A percentile compares a stretch with the other conserved stretches of the same genome.
Conservation (phyloP, 1,139 yeast species). For the Geotrichum carabidarum region DNA sequence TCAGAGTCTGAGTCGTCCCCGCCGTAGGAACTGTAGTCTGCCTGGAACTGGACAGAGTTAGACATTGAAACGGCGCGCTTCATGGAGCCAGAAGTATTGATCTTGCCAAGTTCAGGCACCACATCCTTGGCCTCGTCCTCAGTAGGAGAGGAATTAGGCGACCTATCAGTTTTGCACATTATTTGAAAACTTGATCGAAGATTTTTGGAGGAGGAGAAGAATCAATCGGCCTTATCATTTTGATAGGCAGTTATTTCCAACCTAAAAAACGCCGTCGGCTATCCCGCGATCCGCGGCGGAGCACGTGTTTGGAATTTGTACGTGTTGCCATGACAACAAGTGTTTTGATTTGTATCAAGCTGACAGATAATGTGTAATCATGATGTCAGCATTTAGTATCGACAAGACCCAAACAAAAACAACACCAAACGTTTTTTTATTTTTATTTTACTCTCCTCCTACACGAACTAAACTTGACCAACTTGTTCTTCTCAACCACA, state of each 20-base stretch:
- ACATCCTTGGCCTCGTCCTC: constrained; percentile 7
- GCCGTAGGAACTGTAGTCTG: constrained; percentile 4
- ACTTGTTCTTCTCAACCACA: too few species aligned
- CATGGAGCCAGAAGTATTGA: background rate
- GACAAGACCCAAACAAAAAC: background rate
- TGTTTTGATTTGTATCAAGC: background rate
- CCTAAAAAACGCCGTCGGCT: too few species aligned
- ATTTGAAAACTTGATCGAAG: background rate
- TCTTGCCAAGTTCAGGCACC: constrained; percentile 2
- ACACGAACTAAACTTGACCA: background rate
- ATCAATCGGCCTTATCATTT: background rate
- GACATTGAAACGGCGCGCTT: background rate
- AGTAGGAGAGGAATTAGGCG: background rate
- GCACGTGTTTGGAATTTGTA: background rate
- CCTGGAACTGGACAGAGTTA: background rate
- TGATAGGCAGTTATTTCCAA: background rate
- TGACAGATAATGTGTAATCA: background rate
- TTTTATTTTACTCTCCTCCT: too few species aligned
- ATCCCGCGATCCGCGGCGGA: background rate
- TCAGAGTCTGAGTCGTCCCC: constrained; percentile 13
- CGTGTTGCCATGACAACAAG: background rate
- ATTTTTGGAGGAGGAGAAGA: background rate
- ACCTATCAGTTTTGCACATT: background rate
- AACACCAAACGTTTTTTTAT: too few species aligned
- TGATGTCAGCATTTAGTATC: background rate